phyloP scores from a whole-genome alignment of 805 yeast genomes.

The Brettanomyces naardenensis region DNA sequence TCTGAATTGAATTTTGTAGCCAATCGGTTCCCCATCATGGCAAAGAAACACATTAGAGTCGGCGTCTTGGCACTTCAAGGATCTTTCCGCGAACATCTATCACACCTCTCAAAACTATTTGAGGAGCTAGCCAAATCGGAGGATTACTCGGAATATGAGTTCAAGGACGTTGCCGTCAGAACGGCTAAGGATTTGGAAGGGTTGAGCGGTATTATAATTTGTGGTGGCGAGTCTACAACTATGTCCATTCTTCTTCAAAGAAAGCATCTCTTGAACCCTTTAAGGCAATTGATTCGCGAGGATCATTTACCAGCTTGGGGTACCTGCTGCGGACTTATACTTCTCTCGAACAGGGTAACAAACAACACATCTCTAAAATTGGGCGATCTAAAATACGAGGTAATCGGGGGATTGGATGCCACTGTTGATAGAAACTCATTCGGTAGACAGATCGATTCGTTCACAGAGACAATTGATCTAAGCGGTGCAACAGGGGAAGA shows the following conservation, averaged over 20 bases:
- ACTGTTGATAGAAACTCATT: constrained; percentile 66
- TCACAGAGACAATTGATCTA: constrained; percentile 38
- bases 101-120: constrained; percentile 35
- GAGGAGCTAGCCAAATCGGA: constrained; percentile 18
- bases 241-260: constrained; percentile 68
- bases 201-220: constrained; percentile 59
- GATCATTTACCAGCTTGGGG: constrained; percentile 64
- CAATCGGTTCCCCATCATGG: too few relatives aligned
- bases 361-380: constrained; percentile 42
- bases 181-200: constrained; percentile 38
- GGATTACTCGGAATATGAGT: constrained; percentile 22
- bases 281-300: constrained; percentile 41
- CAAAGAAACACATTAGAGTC: constrained; percentile 24
- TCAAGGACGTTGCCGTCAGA: constrained; percentile 40
- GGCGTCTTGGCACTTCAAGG: constrained; percentile 80
- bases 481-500: constrained; percentile 6
- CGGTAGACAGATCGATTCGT: constrained; percentile 70
- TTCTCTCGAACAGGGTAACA: constrained; percentile 46
- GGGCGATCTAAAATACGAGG: constrained; percentile 27
- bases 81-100: constrained; percentile 64
- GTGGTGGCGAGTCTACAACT: constrained; percentile 63
- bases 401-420: constrained; percentile 59
- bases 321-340: constrained; percentile 77
- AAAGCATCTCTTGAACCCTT: constrained; percentile 46
- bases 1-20: too few relatives aligned